These are phyloP conservation scores for Lactifluus rugatus DNA, from an alignment of 768 basidiomycete species.

Conservation along the genomic window DNA sequence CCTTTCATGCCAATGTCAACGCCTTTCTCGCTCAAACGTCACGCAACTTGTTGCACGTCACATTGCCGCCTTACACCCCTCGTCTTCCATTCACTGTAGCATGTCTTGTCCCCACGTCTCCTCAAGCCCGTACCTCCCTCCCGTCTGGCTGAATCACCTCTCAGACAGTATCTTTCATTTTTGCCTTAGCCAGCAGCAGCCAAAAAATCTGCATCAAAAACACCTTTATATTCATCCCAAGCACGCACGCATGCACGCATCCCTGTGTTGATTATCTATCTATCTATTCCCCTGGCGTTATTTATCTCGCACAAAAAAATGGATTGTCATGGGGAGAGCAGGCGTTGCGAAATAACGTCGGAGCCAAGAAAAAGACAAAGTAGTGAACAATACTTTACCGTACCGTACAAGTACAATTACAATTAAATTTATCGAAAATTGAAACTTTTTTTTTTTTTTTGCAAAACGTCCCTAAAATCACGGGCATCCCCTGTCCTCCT, in stretches of 20 bases:
- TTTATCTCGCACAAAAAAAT: conserved; percentile 16
- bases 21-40: not conserved
- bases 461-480: not conserved
- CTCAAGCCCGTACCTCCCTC: not conserved
- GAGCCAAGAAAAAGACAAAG: not conserved
- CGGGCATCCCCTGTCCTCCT: not conserved
- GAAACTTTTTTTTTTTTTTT: not conserved
- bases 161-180: not conserved
- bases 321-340: conserved; percentile 1
- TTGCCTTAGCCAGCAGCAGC: not conserved
- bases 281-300: conserved; percentile 18
- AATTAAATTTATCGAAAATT: not conserved
- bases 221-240: not conserved
- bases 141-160: not conserved
- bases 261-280: conserved; percentile 12
- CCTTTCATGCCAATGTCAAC: conserved; percentile 13
- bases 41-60: conserved; percentile 6
- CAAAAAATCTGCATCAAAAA: conserved; percentile 5
- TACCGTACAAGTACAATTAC: conserved; percentile 6
- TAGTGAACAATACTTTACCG: conserved; percentile 10
- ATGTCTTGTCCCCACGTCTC: not conserved
- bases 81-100: conserved; percentile 8
- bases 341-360: not conserved
- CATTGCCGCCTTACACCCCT: not conserved
- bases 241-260: conserved; percentile 3